These are phyloP conservation scores for Flaveria bidentis DNA, from an alignment of 129 eudicot genomes.

Conservation along the genomic window DNA sequence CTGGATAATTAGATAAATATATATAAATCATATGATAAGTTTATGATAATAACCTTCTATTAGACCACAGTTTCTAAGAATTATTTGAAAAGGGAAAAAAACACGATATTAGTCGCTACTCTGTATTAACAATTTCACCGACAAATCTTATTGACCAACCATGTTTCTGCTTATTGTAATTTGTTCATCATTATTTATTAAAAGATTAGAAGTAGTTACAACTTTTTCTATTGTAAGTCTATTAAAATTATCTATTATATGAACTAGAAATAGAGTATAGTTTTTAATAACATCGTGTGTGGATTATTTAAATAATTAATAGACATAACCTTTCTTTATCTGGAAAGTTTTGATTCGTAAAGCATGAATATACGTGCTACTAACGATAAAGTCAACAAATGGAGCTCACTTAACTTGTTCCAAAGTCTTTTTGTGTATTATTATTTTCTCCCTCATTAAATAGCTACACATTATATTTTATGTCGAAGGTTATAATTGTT, in stretches of 20 bases:
- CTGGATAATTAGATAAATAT: neutral
- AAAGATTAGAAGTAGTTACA: too few species aligned
- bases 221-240: neutral
- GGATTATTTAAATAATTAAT: neutral
- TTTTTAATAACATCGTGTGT: neutral
- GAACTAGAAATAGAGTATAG: neutral
- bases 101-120: neutral
- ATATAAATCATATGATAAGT: neutral
- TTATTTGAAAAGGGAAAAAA: neutral
- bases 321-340: neutral
- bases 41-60: too few species aligned
- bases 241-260: neutral
- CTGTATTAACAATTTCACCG: neutral
- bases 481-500: neutral
- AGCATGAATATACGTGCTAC: conserved; percentile 10
- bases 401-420: neutral
- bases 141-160: neutral
- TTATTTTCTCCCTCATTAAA: neutral
- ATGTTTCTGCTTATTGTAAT: neutral
- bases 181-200: too few species aligned
- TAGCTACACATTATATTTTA: neutral
- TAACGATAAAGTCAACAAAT: neutral
- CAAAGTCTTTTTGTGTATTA: neutral
- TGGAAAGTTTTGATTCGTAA: conserved; percentile 10
- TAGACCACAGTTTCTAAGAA: too few species aligned